Evolutionary conservation across 495 filamentous ascomycete genomes (phyloP), one percentile per base, ranked within the genome.

Genomic region (Daldinia bambusicola): DNA sequence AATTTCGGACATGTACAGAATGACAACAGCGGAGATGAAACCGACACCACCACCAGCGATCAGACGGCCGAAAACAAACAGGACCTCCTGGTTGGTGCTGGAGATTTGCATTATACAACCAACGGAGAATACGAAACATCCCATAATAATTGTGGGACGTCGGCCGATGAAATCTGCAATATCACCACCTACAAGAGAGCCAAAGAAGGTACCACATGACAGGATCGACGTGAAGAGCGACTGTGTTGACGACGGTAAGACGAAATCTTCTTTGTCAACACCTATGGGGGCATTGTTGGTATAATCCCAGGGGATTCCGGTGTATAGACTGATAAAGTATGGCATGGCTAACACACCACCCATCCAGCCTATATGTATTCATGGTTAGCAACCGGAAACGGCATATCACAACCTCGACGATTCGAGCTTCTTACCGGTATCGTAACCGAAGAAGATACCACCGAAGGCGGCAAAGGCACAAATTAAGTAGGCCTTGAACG

Each of bases 1-100:
- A 63, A 86, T 84, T 79, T 91, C 90, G 30, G 87, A 88, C 89
- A 91, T 90, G 81, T 91, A 92, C 41, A 92, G 79, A 75, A 90
- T 88, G 78, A 90, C 87, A 76, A 89, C 85, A 53, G 87, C 71
- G 31, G 74, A 76, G 60, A 74, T 77, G 66, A 75, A 74, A 88
- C 89, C 89, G 36, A 90, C 85, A 78, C 89, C 89, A 58, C 86
- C 82, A 62, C 89, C 89, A 22, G 88, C 86, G 72, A 91, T 80
- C 55, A 90, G 72, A 82, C 89, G 87, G 69, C 89, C 89, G 32
- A 85, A 85, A 3, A 89, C 86, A 31, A 91, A 84, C 7, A 89
- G 80, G n/a, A 91, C 80, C n/a, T 86, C 85, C 50, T 92, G 86
- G 16, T 83, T 77, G 26, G 84, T 87, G 32, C 84, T 84, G 32